Evolutionary conservation across 2,329 filamentous ascomycete genomes (phyloP), one percentile per base, ranked within the genome.

Genomic region (Epichloe sylvatica): DNA sequence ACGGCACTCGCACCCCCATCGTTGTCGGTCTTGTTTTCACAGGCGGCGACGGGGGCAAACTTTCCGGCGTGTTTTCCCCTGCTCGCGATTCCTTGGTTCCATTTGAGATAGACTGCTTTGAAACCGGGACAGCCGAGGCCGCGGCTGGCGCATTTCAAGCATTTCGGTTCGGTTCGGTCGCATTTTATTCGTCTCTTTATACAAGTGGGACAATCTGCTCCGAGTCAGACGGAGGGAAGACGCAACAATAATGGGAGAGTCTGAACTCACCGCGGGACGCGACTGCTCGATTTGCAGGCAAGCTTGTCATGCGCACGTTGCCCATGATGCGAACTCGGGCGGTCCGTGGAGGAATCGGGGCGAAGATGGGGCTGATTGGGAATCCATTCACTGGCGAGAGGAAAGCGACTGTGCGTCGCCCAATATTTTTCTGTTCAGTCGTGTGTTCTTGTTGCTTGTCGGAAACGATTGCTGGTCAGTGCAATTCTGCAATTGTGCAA

Each of bases 21-120:
- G 13, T 9, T 15, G 4, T 15, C 19, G 2, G 23, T n/a, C 13
- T n/a, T 19, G 5, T 37, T 49, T 19, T 25, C 6, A 17, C 21
- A 36, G 25, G 48, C 9, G 25, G 48, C 9, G 2, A 52, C 51
- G 0, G 56, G 56, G 13, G 44, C 21, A 1, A 44, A 41, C 17
- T 51, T 56, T 4, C 56, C 56, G 1, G 56, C 50, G 23, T 56
- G 42, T 40, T 45, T 53, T 3, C 56, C 56, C 54, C 56, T 51
- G 41, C 56, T 58, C 1, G 56, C 56, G 11, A 58, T 51, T n/a
- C 56, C 55, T 37, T 57, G 55, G 25, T 54, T 36, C 56, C 56
- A 58, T 51, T 45, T 53, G 8, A 58, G 51, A 12, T 52, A 50
- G 4, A 52, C 35, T 11, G 50, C 23, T 15, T 57, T 48, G 38